Percentiles rank a stretch among this genome's conserved stretches.
Evolutionary conservation across 139 green algal genomes (phyloP).

Genomic region (Chlorella ohadii): DNA sequence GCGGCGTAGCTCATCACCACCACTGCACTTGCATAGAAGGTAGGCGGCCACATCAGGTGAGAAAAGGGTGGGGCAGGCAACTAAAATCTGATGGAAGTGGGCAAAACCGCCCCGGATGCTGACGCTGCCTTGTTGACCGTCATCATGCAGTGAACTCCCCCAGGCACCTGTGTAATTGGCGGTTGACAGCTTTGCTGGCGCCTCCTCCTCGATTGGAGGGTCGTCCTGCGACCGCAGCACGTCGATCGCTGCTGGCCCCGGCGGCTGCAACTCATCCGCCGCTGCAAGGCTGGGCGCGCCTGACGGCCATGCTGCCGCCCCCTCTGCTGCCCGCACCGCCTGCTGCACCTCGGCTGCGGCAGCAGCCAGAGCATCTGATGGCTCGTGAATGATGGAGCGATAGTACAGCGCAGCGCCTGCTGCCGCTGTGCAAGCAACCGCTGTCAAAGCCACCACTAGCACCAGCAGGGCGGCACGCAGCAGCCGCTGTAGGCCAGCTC

Average conservation of each 20-base stretch:
- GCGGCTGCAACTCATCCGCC: too few species aligned
- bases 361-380: not conserved
- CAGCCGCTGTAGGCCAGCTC: too few species aligned
- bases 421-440: not conserved
- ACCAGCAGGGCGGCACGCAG: not conserved
- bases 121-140: too few species aligned
- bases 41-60: not conserved
- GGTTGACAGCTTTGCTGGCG: too few species aligned
- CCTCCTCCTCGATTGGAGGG: too few species aligned
- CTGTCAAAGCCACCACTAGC: not conserved
- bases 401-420: not conserved
- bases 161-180: too few species aligned
- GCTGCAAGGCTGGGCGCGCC: not conserved
- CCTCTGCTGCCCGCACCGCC: not conserved
- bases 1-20: not conserved
- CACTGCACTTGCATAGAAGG: not conserved
- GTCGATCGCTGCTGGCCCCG: not conserved
- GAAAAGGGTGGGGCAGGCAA: too few species aligned
- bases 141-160: too few species aligned
- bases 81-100: too few species aligned
- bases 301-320: not conserved
- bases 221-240: too few species aligned
- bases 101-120: too few species aligned
- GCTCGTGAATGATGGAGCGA: not conserved
- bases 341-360: slow-evolving; percentile 3